These are phyloP conservation scores for Kodamaea fukazawae DNA, from an alignment of 805 yeast species.

Conservation along the genomic window DNA sequence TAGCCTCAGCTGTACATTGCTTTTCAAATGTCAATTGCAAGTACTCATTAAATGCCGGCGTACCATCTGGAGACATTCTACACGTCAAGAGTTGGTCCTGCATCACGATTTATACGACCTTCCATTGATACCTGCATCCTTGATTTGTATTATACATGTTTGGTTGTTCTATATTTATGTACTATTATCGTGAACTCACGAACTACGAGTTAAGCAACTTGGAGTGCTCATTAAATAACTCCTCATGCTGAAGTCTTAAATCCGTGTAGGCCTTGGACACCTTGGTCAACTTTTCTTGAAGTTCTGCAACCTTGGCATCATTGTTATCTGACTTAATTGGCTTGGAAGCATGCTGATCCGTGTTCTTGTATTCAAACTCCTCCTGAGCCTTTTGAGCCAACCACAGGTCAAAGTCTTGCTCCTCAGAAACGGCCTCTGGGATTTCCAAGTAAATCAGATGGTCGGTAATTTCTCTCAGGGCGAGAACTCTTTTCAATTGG, in stretches of 20 bases:
- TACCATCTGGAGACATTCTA: too few species aligned
- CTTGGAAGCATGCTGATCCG: conserved; percentile 37
- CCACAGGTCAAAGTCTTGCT: conserved; percentile 46
- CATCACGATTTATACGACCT: too few species aligned
- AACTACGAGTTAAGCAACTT: conserved; percentile 25
- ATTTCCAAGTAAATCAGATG: conserved; percentile 45
- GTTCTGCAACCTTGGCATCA: conserved; percentile 26
- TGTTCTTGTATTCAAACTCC: conserved; percentile 50
- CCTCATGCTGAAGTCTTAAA: conserved; percentile 58
- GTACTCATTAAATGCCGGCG: too few species aligned
- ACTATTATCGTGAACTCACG: too few species aligned
- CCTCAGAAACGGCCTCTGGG: conserved; percentile 16
- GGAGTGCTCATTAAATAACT: conserved; percentile 50
- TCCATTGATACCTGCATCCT: too few species aligned
- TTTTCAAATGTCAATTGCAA: too few species aligned
- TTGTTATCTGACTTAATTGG: conserved; percentile 12
- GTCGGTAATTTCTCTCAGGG: conserved; percentile 33
- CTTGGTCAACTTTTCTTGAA: conserved; percentile 46
- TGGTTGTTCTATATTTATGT: too few species aligned
- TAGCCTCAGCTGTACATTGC: too few species aligned
- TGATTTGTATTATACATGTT: too few species aligned
- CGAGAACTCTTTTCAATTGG: conserved; percentile 58
- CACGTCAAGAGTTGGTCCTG: too few species aligned
- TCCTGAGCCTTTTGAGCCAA: conserved; percentile 47
- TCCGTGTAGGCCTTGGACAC: conserved; percentile 60